Conservation (phyloP, 1,284 basidiomycete species). For the Puccinia triticina region DNA sequence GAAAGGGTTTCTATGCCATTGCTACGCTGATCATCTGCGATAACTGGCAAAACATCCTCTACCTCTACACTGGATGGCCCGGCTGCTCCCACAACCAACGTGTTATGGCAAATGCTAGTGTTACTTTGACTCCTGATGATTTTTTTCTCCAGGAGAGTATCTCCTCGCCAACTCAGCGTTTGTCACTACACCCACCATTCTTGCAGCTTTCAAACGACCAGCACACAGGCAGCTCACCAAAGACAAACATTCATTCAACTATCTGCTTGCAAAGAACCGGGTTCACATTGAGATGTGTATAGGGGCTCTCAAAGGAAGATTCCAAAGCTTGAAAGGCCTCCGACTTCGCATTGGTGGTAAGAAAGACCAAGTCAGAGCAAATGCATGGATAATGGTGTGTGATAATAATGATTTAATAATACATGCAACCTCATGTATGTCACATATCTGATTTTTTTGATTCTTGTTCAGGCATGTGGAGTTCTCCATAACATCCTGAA, state of each 20-base stretch:
- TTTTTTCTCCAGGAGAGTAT: background rate
- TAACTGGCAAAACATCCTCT: background rate
- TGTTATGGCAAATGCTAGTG: background rate
- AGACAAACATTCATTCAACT: too few relatives aligned
- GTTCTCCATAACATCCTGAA: too few relatives aligned
- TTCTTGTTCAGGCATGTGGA: too few relatives aligned
- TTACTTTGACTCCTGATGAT: background rate
- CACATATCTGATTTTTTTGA: too few relatives aligned
- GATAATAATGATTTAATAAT: too few relatives aligned
- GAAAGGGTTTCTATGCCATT: background rate
- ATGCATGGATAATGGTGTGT: background rate
- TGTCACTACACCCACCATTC: background rate
- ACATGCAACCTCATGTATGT: too few relatives aligned
- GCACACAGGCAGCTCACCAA: too few relatives aligned
- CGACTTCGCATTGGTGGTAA: background rate
- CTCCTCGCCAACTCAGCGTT: background rate
- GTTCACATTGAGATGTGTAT: background rate
- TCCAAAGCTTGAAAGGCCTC: background rate
- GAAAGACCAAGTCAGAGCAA: background rate
- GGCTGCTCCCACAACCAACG: background rate
- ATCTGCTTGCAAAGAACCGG: too few relatives aligned
- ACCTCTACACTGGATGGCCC: background rate
- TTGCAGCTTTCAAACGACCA: too few relatives aligned
- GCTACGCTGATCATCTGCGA: background rate
- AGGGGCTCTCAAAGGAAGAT: background rate